Evolutionary conservation across 1,284 basidiomycete species (phyloP).

Genomic region (Pascua guehoae): DNA sequence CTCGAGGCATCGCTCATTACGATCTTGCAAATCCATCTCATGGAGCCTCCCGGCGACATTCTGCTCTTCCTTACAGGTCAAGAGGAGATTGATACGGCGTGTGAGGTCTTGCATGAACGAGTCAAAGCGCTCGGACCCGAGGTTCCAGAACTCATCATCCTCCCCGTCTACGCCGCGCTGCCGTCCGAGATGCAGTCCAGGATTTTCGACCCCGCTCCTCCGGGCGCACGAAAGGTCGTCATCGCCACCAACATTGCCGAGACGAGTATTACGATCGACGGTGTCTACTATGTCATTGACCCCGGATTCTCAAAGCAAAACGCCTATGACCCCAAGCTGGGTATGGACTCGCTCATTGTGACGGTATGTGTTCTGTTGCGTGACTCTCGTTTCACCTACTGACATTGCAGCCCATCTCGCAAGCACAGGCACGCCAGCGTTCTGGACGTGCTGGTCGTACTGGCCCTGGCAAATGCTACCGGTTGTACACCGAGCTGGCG

Average conservation of each 20-base stretch:
- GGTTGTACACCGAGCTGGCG: constrained; percentile 94
- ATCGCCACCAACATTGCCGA: constrained; percentile 99
- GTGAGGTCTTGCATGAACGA: constrained; percentile 94
- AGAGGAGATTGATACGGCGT: constrained; percentile 96
- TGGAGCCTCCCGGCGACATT: constrained; percentile 93
- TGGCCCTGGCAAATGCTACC: constrained; percentile 96
- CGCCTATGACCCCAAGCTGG: constrained; percentile 92
- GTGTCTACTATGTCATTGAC: constrained; percentile 98
- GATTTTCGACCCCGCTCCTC: constrained; percentile 96
- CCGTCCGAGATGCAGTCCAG: constrained; percentile 96
- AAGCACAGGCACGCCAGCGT: constrained; percentile 94
- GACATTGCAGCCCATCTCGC: constrained; percentile 75
- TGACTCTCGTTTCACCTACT: background rate
- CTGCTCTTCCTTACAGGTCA: constrained; percentile 97
- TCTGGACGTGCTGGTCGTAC: constrained; percentile 95
- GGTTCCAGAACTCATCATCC: constrained; percentile 92
- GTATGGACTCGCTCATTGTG: constrained; percentile 98
- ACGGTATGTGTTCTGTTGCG: too few relatives aligned
- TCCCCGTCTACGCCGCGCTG: constrained; percentile 95
- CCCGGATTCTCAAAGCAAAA: constrained; percentile 99
- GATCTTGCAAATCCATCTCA: constrained; percentile 98
- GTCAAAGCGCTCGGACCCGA: constrained; percentile 97
- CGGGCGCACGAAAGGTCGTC: constrained; percentile 93
- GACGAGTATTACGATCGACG: constrained; percentile 95
- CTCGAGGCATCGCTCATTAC: constrained; percentile 97